Percentiles rank a stretch among this genome's conserved stretches.
phyloP scores from a whole-genome alignment of 2,329 filamentous ascomycete genomes.

The Exophiala spinifera region DNA sequence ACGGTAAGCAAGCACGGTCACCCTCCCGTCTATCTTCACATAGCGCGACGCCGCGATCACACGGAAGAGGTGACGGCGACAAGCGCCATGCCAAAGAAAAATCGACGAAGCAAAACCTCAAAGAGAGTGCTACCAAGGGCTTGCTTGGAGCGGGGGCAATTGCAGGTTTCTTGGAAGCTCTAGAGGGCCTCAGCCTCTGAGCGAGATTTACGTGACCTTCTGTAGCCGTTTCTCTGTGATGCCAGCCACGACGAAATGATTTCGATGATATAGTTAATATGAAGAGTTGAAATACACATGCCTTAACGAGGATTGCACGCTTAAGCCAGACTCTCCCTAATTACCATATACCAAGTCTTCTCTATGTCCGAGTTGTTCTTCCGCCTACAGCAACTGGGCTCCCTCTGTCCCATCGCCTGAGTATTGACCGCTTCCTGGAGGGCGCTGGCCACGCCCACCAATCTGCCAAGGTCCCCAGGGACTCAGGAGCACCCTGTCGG shows the following conservation, averaged over 20 bases:
- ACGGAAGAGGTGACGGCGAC: constrained; percentile 14
- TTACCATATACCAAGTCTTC: no score
- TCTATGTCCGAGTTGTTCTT: no score
- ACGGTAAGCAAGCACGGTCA: constrained; percentile 26
- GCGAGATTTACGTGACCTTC: background rate
- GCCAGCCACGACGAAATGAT: constrained; percentile 7
- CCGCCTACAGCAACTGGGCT: no score
- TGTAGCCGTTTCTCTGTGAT: constrained; percentile 4
- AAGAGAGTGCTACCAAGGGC: constrained; percentile 36
- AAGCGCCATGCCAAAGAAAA: constrained; percentile 20
- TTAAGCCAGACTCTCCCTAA: no score
- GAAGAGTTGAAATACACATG: no score
- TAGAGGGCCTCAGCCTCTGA: constrained; percentile 35
- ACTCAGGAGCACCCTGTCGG: no score
- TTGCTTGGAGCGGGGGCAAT: constrained; percentile 38
- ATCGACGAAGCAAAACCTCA: constrained; percentile 31
- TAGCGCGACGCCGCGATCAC: constrained; percentile 8
- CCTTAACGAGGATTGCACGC: no score
- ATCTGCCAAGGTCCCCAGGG: no score
- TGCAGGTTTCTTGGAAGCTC: constrained; percentile 40
- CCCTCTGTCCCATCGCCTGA: no score
- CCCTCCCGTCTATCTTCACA: constrained; percentile 25
- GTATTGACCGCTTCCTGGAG: no score
- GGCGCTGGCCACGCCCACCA: no score
- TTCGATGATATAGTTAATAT: constrained; percentile 2